These are phyloP conservation scores for Beta vulgaris DNA, from an alignment of 148 eudicot genomes.

Conservation along the genomic window DNA sequence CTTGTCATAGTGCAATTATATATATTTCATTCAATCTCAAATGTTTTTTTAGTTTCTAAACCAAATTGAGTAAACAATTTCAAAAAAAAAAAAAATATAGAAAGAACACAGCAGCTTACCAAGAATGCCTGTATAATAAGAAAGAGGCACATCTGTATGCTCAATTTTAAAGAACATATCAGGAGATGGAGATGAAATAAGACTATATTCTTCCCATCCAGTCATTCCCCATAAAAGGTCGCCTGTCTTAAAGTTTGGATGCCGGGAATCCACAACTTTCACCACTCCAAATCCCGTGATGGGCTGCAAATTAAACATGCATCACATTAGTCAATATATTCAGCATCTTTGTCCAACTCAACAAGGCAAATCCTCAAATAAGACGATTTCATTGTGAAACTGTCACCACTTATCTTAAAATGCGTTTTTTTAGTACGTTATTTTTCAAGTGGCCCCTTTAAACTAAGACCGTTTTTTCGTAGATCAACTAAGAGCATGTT, in stretches of 20 bases:
- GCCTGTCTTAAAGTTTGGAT: constrained; percentile 49
- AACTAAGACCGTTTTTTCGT: too few species aligned
- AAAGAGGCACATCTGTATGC: constrained; percentile 57
- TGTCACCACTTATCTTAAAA: too few species aligned
- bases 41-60: too few species aligned
- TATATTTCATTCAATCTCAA: too few species aligned
- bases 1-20: too few species aligned
- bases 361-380: too few species aligned
- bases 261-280: constrained; percentile 49
- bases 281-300: constrained; percentile 55
- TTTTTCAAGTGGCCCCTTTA: too few species aligned
- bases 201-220: constrained; percentile 61
- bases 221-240: constrained; percentile 57
- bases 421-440: too few species aligned
- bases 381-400: background rate
- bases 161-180: constrained; percentile 48
- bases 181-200: constrained; percentile 28
- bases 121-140: constrained; percentile 66
- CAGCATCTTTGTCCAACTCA: background rate
- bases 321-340: too few species aligned
- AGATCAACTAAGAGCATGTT: too few species aligned
- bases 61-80: too few species aligned
- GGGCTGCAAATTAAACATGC: constrained; percentile 52
- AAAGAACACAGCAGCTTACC: constrained; percentile 33
- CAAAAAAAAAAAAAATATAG: background rate